Conservation (phyloP, 768 basidiomycete species). For the Nidula microcarpa region DNA sequence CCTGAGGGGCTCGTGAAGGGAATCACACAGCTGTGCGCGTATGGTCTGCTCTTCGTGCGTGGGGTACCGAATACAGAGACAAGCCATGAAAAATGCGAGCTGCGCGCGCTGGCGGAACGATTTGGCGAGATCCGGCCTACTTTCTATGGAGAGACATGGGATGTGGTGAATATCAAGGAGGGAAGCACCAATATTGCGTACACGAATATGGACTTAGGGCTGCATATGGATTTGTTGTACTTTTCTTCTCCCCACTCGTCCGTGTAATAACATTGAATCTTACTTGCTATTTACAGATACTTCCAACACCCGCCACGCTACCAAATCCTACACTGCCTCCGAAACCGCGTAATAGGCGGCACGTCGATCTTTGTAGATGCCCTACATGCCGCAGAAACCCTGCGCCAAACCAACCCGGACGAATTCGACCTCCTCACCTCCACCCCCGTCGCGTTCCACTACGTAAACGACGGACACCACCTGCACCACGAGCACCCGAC, state of each 20-base stretch:
- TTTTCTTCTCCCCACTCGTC: constrained; percentile 7
- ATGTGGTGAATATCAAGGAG: constrained; percentile 72
- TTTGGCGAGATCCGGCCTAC: constrained; percentile 82
- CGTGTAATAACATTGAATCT: too few species aligned
- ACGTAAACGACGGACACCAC: constrained; percentile 87
- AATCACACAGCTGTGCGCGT: constrained; percentile 65
- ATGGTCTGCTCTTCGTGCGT: constrained; percentile 70
- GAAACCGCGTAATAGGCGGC: constrained; percentile 82
- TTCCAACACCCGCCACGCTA: constrained; percentile 89
- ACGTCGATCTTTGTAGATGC: constrained; percentile 86
- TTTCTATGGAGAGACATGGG: constrained; percentile 89
- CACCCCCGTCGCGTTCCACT: constrained; percentile 82
- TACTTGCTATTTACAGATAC: constrained; percentile 49
- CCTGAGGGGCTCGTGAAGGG: constrained; percentile 48
- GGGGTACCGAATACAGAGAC: constrained; percentile 67
- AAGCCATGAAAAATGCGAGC: constrained; percentile 57
- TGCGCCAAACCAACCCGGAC: constrained; percentile 42
- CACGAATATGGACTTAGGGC: constrained; percentile 81
- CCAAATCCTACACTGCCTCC: constrained; percentile 88
- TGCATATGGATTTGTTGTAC: constrained; percentile 92
- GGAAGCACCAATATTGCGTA: constrained; percentile 88
- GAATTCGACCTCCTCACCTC: constrained; percentile 57
- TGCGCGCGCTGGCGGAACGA: constrained; percentile 56
- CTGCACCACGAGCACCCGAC: constrained; percentile 71
- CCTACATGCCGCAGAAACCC: constrained; percentile 53